phyloP scores from a whole-genome alignment of 345 rosid genomes.

The Passiflora organensis region DNA sequence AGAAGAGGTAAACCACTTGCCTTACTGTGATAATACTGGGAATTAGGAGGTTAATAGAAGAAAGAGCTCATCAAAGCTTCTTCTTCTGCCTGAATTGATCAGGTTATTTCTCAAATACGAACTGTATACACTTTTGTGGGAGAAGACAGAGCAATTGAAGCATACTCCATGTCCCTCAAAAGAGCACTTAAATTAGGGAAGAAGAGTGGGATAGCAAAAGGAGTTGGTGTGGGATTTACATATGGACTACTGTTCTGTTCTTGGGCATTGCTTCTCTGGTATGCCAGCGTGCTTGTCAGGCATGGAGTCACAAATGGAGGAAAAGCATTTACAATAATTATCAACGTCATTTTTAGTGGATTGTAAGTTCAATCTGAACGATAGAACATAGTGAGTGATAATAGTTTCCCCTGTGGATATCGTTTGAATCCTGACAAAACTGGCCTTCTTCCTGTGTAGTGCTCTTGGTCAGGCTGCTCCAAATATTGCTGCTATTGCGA shows the following conservation, averaged over 20 bases:
- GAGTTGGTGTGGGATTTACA: conserved; percentile 68
- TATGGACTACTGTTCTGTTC: conserved; percentile 64
- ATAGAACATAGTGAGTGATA: neutral
- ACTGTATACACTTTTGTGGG: conserved; percentile 79
- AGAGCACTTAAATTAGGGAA: conserved; percentile 53
- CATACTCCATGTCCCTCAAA: conserved; percentile 54
- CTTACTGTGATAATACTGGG: neutral
- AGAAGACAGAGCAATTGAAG: conserved; percentile 54
- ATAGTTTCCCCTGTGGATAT: conserved; percentile 4
- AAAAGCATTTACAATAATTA: conserved; percentile 69
- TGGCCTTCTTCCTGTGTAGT: conserved; percentile 28
- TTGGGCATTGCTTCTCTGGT: conserved; percentile 83
- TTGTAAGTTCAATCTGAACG: conserved; percentile 47
- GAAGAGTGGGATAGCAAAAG: conserved; percentile 66
- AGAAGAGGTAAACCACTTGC: conserved; percentile 51
- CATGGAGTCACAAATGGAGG: conserved; percentile 62
- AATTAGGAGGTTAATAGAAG: neutral
- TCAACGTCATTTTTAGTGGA: conserved; percentile 73
- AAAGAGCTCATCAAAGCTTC: neutral
- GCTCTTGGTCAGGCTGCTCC: conserved; percentile 80
- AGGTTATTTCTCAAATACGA: conserved; percentile 75
- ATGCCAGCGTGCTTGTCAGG: conserved; percentile 65
- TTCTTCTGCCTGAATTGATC: conserved; percentile 3
- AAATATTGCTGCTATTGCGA: conserved; percentile 66
- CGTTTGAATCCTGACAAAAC: conserved; percentile 10